Conservation (phyloP, 495 filamentous ascomycete species). For the Apiosordaria backusii region DNA sequence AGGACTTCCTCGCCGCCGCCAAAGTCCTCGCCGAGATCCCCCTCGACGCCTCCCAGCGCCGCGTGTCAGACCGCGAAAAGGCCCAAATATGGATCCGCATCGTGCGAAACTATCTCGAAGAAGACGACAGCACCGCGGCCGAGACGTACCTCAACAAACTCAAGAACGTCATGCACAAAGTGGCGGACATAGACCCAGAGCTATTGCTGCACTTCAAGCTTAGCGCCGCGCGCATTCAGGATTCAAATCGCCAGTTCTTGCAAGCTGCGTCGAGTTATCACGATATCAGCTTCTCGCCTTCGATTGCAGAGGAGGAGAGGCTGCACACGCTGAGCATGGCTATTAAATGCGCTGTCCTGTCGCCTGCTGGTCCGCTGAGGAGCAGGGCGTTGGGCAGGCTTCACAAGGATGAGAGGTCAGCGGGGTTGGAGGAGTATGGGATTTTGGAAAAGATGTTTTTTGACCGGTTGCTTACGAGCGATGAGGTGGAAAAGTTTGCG, state of each 20-base stretch:
- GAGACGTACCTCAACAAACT: slow-evolving; percentile 87
- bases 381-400: slow-evolving; percentile 73
- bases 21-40: slow-evolving; percentile 76
- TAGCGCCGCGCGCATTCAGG: slow-evolving; percentile 86
- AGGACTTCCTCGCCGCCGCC: slow-evolving; percentile 77
- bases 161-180: slow-evolving; percentile 82
- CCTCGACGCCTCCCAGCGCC: slow-evolving; percentile 80
- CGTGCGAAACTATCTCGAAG: slow-evolving; percentile 89
- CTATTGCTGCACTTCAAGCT: slow-evolving; percentile 81
- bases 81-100: slow-evolving; percentile 87
- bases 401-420: slow-evolving; percentile 89
- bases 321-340: slow-evolving; percentile 79
- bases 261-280: slow-evolving; percentile 86
- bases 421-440: slow-evolving; percentile 70
- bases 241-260: slow-evolving; percentile 86
- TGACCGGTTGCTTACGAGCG: slow-evolving; percentile 73
- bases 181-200: slow-evolving; percentile 64
- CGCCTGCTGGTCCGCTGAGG: slow-evolving; percentile 82
- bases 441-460: slow-evolving; percentile 98
- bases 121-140: slow-evolving; percentile 82
- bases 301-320: slow-evolving; percentile 77
- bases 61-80: slow-evolving; percentile 73
- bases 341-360: slow-evolving; percentile 92
- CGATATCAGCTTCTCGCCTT: slow-evolving; percentile 67
- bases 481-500: slow-evolving; percentile 83